Base-by-base conservation (phyloP, 495 filamentous ascomycete species). In the Aspergillus indologenus region DNA sequence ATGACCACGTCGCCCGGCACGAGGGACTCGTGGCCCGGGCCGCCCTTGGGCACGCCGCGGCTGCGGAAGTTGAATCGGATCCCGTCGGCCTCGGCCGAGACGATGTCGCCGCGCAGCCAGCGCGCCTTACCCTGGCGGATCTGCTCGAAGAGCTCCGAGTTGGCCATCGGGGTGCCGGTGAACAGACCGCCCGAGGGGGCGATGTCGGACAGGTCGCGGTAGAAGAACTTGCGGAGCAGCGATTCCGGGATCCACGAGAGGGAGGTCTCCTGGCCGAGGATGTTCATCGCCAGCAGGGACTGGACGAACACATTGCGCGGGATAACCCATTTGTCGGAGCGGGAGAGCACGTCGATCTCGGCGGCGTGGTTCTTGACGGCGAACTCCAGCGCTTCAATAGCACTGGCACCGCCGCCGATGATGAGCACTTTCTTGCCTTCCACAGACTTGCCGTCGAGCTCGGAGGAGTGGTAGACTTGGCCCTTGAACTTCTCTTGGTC, bases 321-420 rank as follows among this genome's bases (percentile, higher is more conserved):
- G 55, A 94, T 92, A 53, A 94, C 87, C 90, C 90, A 94, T 75
- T 94, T 94, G 65, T 94, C 90, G 22, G 83, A 87, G 17, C 90
- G 82, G 1, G 90, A 85, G 5, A 94, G 79, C 18, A 96, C 84
- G 60, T 87, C 85, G 1, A 88, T 86, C 61, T 87, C 84, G 7
- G 72, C 73, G 0, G 90, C 90, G 1, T 83, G 80, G 44, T 84
- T 81, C 48, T 83, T 72, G 19, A 87, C 81, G 8, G 88, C 90
- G 62, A 91, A 94, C 61, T 96, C 90, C 23, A 94, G 74, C 0
- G 89, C 90, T 72, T 96, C 91, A 14, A 94, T 87, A 0, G 90
- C 90, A 59, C 85, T 89, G 14, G 90, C 90, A 6, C 90, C 90
- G 19, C 90, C 89, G 9, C 90, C 90, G 59, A 94, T 83, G 20